Conservation (phyloP, 352 stramenopile species). For the Phytophthora quininea region DNA sequence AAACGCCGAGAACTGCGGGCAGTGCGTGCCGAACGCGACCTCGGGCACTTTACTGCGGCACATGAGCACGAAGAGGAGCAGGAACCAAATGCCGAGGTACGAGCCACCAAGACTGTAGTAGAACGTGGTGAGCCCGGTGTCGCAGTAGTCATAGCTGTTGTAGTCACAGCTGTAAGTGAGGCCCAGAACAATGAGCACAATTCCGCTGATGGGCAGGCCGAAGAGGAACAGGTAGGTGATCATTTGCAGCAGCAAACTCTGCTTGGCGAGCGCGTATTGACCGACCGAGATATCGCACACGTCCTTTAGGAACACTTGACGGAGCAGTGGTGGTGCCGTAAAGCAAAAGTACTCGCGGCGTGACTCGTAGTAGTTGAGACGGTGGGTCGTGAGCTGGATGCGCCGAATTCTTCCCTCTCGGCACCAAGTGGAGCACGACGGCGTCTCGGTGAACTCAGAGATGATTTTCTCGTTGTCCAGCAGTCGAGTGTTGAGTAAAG, state of each 20-base stretch:
- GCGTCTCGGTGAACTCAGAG: slow-evolving; percentile 8
- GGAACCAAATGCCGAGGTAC: neutral
- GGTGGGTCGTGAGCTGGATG: slow-evolving; percentile 17
- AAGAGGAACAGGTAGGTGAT: neutral
- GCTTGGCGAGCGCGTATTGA: neutral
- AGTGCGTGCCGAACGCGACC: slow-evolving; percentile 21
- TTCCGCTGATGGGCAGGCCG: neutral
- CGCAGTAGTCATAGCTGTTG: neutral
- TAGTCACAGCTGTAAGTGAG: neutral
- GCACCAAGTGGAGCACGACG: neutral
- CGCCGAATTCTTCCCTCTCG: slow-evolving; percentile 8
- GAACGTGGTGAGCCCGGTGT: neutral
- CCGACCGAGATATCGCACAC: slow-evolving; percentile 12
- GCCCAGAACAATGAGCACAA: neutral
- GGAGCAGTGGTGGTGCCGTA: neutral
- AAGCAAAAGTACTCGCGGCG: slow-evolving; percentile 4
- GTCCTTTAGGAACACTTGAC: slow-evolving; percentile 19
- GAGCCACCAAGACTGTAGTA: neutral
- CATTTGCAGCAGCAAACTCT: neutral
- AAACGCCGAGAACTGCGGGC: slow-evolving; percentile 17
- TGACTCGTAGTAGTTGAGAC: slow-evolving; percentile 9
- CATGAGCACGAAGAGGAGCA: neutral
- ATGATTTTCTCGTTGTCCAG: slow-evolving; percentile 8
- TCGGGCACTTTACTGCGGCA: slow-evolving; percentile 8
- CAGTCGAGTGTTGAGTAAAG: neutral